These are phyloP conservation scores for Ligustrum vulgare DNA, from an alignment of 257 asterid genomes.

Conservation along the genomic window DNA sequence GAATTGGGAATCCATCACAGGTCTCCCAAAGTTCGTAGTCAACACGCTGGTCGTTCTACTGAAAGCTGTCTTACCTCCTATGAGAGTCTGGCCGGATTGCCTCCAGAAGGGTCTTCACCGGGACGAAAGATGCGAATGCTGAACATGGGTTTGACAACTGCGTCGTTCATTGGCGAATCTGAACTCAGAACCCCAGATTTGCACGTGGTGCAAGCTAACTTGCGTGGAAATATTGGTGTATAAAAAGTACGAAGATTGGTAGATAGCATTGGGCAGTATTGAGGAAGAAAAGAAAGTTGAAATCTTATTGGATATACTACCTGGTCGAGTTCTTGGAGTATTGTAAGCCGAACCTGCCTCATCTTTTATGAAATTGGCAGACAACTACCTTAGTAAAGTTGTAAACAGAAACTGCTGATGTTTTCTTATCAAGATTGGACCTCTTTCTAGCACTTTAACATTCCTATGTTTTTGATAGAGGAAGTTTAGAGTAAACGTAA, in stretches of 20 bases:
- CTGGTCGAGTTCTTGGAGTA: neutral
- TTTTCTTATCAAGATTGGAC: conserved; percentile 26
- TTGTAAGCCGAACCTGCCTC: neutral
- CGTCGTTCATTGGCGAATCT: conserved; percentile 47
- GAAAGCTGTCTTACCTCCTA: conserved; percentile 10
- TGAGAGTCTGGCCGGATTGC: conserved; percentile 56
- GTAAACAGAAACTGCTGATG: conserved; percentile 33
- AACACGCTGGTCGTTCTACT: conserved; percentile 22
- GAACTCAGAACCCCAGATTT: conserved; percentile 41
- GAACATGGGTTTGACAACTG: conserved; percentile 45
- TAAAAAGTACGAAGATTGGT: conserved; percentile 4
- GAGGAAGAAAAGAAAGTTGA: too few species aligned
- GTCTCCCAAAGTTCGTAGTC: conserved; percentile 25
- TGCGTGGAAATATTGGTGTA: conserved; percentile 45
- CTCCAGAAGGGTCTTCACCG: conserved; percentile 55
- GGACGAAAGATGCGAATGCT: conserved; percentile 47
- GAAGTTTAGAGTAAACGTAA: neutral
- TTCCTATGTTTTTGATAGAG: neutral
- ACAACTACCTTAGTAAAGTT: conserved; percentile 20
- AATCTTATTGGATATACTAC: too few species aligned
- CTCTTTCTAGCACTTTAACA: conserved; percentile 20
- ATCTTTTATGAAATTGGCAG: conserved; percentile 22
- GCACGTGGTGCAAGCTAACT: conserved; percentile 36
- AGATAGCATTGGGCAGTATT: neutral
- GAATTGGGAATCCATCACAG: conserved; percentile 36